Evolutionary conservation across 2,329 filamentous ascomycete genomes (phyloP).

Genomic region (Incumbomyces lentus): DNA sequence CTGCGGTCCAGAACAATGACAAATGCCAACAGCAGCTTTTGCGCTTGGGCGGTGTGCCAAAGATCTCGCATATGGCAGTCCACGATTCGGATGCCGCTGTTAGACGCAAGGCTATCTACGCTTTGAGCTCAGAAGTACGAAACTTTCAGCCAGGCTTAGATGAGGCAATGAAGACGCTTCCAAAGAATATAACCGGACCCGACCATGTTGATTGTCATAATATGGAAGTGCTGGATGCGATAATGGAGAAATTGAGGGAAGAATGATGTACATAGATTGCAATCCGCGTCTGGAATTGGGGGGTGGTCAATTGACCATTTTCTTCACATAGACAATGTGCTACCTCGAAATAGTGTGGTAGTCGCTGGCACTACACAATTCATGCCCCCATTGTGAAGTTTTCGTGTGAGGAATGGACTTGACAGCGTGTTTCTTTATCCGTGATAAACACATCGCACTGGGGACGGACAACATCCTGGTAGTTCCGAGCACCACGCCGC

Average conservation of each 20-base stretch:
- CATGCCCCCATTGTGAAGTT: too few relatives aligned
- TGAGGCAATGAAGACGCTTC: slow-evolving; percentile 55
- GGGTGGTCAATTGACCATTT: too few relatives aligned
- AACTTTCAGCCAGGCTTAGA: slow-evolving; percentile 76
- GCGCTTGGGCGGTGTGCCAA: slow-evolving; percentile 55
- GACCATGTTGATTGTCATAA: slow-evolving; percentile 66
- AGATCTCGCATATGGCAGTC: slow-evolving; percentile 55
- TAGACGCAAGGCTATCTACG: slow-evolving; percentile 79
- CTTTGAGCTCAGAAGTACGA: slow-evolving; percentile 71
- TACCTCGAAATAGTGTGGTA: too few relatives aligned
- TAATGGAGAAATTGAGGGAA: slow-evolving; percentile 53
- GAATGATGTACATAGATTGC: not conserved
- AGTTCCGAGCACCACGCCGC: too few relatives aligned
- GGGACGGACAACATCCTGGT: too few relatives aligned
- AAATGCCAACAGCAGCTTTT: slow-evolving; percentile 66
- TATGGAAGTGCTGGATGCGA: slow-evolving; percentile 73
- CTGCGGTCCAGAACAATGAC: slow-evolving; percentile 91
- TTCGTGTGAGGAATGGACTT: too few relatives aligned
- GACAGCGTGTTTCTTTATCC: too few relatives aligned
- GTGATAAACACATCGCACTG: too few relatives aligned
- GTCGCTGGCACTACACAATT: too few relatives aligned
- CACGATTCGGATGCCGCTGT: slow-evolving; percentile 53
- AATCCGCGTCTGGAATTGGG: too few relatives aligned
- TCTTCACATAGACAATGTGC: too few relatives aligned
- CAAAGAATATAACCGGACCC: slow-evolving; percentile 48